Evolutionary conservation across 768 basidiomycete genomes (phyloP).

Genomic region (Clathrus columnatus): DNA sequence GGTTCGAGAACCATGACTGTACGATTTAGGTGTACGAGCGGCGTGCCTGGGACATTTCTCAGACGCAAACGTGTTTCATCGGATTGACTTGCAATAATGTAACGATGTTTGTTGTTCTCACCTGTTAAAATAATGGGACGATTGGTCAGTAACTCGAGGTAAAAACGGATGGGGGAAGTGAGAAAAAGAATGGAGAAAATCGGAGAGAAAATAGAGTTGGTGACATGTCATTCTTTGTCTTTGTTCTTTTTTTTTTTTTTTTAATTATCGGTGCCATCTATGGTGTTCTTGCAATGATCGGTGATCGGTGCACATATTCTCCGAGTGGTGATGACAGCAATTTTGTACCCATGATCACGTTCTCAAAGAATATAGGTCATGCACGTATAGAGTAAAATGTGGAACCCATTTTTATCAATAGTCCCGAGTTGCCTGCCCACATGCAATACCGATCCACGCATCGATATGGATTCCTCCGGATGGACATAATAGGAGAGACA

Average conservation of each 20-base stretch:
- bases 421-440: neutral
- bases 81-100: constrained; percentile 82
- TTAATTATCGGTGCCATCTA: too few relatives aligned
- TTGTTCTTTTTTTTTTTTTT: neutral
- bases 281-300: too few relatives aligned
- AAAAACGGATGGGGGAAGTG: neutral
- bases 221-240: neutral
- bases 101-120: constrained; percentile 83
- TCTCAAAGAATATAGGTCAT: too few relatives aligned
- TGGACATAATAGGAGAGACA: constrained; percentile 6
- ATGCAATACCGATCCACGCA: neutral
- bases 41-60: constrained; percentile 72
- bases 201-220: neutral
- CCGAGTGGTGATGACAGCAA: neutral
- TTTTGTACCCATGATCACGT: too few relatives aligned
- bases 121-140: constrained; percentile 35
- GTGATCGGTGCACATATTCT: neutral
- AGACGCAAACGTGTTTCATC: constrained; percentile 59
- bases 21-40: constrained; percentile 85
- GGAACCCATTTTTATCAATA: too few relatives aligned
- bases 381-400: too few relatives aligned
- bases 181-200: neutral
- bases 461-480: neutral
- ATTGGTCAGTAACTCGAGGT: neutral
- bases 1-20: constrained; percentile 92